These are phyloP conservation scores for Diaporthe helianthi DNA, from an alignment of 2,329 filamentous ascomycete genomes.

Conservation along the genomic window DNA sequence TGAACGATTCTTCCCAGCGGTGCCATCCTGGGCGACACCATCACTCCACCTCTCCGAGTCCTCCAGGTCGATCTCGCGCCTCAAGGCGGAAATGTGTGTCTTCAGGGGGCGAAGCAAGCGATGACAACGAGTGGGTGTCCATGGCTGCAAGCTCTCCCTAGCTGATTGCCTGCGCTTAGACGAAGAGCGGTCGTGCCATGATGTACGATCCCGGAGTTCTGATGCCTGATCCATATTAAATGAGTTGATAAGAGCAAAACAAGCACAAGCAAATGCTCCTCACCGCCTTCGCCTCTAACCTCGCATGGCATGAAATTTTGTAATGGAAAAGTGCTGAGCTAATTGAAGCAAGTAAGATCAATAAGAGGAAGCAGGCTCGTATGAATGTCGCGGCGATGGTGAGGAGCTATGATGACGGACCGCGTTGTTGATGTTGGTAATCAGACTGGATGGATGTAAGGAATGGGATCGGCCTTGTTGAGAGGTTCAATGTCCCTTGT, in stretches of 20 bases:
- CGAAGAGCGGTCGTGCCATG: neutral
- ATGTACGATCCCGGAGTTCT: neutral
- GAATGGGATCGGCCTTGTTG: no score
- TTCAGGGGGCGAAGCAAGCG: conserved; percentile 55
- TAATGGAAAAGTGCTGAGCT: neutral
- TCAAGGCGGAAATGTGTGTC: conserved; percentile 50
- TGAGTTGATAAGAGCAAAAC: conserved; percentile 5
- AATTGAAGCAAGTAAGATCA: neutral
- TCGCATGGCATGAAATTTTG: neutral
- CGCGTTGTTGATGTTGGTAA: conserved; percentile 4
- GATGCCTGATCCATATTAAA: conserved; percentile 28
- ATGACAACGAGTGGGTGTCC: conserved; percentile 57
- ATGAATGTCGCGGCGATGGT: neutral
- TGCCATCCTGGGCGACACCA: neutral
- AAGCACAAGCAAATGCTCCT: conserved; percentile 20
- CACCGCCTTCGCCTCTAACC: neutral
- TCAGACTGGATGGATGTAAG: neutral
- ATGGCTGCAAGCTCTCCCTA: conserved; percentile 42
- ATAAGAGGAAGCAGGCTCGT: neutral
- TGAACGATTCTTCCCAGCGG: neutral
- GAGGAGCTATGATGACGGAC: neutral
- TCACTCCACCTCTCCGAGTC: neutral
- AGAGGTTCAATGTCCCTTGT: neutral
- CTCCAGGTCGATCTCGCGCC: conserved; percentile 43
- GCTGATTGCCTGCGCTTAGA: neutral